Base-by-base conservation (phyloP, 2,329 filamentous ascomycete genomes). In the Alternaria alternata region DNA sequence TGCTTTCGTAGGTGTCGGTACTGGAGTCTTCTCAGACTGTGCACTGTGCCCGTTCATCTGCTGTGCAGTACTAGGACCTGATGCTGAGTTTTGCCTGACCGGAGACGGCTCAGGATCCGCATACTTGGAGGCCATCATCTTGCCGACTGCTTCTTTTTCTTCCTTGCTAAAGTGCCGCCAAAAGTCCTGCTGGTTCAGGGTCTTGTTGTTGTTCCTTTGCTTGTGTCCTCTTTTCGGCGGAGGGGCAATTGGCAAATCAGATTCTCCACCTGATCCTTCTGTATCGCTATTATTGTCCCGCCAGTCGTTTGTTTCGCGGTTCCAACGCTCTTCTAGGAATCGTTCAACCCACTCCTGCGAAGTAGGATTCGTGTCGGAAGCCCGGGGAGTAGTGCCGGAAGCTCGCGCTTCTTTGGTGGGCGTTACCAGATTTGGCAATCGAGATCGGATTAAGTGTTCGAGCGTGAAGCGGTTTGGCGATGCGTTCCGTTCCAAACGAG, bases 281-380 rank as follows among this genome's bases (percentile, higher is more conserved):
- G 90, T 93, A 71, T 87, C 87, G 74, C 87, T 87, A 24, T 87
- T 86, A 32, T 65, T 92, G 76, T 92, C 96, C 67, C 93, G 85
- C 93, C 93, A 96, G 78, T 93, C 90, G 62, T 87, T 88, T 66
- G 88, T 87, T 75, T 95, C 91, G 32, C 86, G 87, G 67, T 88
- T 85, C 66, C 85, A 85, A 67, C 90, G 87, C 65, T 87, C 86
- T n/a, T 89, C 86, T n/a, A 92, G 89, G 73, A 94, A 92, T 63
- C 92, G 90, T 62, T 91, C 90, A 67, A 95, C 93, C 92, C 92
- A 94, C 81, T 93, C 91, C 77, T 94, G 90, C 54, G 94, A 86
- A 83, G 74, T 88, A 81, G 72, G 88, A 28, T 67, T 70, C 47
- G 62, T 63, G 22, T 66, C 68, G 28, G 64, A 65, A 14, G 71